These are phyloP conservation scores for Pseudopithomyces maydicus DNA, from an alignment of 2,329 filamentous ascomycete genomes.

Conservation along the genomic window DNA sequence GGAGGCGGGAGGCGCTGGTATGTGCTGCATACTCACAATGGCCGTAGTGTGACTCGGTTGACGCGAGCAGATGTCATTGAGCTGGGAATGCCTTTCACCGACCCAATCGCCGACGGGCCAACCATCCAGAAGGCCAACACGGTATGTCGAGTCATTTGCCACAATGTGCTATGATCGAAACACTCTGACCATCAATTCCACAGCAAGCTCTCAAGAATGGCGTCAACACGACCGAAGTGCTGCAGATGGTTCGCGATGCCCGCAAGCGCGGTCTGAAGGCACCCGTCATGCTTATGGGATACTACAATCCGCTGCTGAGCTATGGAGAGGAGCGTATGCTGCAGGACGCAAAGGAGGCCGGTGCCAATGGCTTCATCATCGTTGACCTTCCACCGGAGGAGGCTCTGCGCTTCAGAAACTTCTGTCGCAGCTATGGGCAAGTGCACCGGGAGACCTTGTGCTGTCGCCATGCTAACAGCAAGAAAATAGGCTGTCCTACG, in stretches of 20 bases:
- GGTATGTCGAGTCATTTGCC: slow-evolving; percentile 51
- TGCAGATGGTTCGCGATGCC: slow-evolving; percentile 84
- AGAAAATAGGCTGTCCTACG: slow-evolving; percentile 77
- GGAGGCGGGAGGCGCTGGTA: slow-evolving; percentile 91
- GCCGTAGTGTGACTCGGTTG: slow-evolving; percentile 15
- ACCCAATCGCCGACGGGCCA: slow-evolving; percentile 96
- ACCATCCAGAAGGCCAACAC: slow-evolving; percentile 97
- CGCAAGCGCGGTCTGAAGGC: slow-evolving; percentile 76
- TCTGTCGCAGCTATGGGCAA: slow-evolving; percentile 77
- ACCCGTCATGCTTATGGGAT: slow-evolving; percentile 94
- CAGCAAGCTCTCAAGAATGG: slow-evolving; percentile 81
- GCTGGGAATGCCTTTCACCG: slow-evolving; percentile 94
- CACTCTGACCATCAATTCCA: slow-evolving; percentile 20
- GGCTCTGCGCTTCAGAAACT: slow-evolving; percentile 86
- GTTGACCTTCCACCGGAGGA: slow-evolving; percentile 96
- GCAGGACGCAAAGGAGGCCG: slow-evolving; percentile 79
- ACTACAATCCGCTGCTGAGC: slow-evolving; percentile 94
- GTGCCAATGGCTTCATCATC: slow-evolving; percentile 95
- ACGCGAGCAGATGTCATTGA: slow-evolving; percentile 79
- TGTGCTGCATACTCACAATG: slow-evolving; percentile 23
- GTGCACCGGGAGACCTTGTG: slow-evolving; percentile 34
- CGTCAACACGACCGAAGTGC: slow-evolving; percentile 77
- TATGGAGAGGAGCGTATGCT: slow-evolving; percentile 93
- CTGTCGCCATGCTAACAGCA: slow-evolving; percentile 15
- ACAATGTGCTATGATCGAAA: slow-evolving; percentile 13